Conservation (phyloP, 768 basidiomycete genomes). For the Wakefieldia striispora region DNA sequence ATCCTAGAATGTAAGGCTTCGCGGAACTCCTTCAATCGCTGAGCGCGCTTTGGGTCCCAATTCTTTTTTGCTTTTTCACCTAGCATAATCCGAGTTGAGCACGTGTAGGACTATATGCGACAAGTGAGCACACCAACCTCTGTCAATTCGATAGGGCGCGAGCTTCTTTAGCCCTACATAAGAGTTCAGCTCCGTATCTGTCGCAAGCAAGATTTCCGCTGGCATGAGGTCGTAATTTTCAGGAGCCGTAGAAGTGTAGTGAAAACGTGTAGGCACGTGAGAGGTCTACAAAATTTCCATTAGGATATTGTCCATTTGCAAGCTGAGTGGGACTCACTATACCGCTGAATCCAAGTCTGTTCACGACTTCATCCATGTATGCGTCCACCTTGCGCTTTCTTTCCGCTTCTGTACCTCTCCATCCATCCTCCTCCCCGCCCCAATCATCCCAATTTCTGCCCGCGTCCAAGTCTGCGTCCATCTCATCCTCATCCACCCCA, state of each 20-base stretch:
- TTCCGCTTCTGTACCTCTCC: conserved; percentile 90
- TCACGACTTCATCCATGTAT: conserved; percentile 90
- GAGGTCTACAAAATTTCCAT: conserved; percentile 59
- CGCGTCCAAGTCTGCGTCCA: conserved; percentile 60
- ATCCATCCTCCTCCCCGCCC: conserved; percentile 55
- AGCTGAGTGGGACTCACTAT: conserved; percentile 54
- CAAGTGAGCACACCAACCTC: conserved; percentile 20
- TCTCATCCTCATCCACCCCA: conserved; percentile 47
- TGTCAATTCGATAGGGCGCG: conserved; percentile 80
- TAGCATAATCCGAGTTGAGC: conserved; percentile 1
- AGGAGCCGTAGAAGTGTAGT: conserved; percentile 70
- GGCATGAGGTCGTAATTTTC: conserved; percentile 71
- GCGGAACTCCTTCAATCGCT: conserved; percentile 74
- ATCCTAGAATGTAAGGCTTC: conserved; percentile 49
- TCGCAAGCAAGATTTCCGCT: conserved; percentile 86
- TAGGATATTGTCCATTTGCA: neutral
- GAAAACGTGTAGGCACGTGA: conserved; percentile 89
- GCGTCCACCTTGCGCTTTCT: conserved; percentile 78
- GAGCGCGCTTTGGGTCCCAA: conserved; percentile 64
- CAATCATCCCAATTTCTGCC: conserved; percentile 32
- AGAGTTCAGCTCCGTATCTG: conserved; percentile 89
- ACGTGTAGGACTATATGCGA: neutral
- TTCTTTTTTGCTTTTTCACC: conserved; percentile 26
- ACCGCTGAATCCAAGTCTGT: conserved; percentile 86
- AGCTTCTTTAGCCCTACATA: conserved; percentile 87